Percentiles rank a stretch among this genome's conserved stretches.
Conservation (phyloP, 768 basidiomycete genomes). For the Hericium coralloides region DNA sequence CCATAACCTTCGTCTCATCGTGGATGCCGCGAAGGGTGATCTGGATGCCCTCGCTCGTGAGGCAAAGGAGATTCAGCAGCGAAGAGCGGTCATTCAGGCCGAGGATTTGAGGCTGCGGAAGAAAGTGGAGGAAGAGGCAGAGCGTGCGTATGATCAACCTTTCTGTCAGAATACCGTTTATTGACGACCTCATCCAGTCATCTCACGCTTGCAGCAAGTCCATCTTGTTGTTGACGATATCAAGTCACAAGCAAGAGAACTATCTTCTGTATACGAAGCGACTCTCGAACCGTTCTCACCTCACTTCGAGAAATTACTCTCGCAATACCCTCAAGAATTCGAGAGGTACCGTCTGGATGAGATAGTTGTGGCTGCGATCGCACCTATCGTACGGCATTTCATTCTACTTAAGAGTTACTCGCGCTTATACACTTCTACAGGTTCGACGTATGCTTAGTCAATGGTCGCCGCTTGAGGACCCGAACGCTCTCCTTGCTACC, state of each 20-base stretch:
- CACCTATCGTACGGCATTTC: constrained; percentile 48
- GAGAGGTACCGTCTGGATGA: constrained; percentile 78
- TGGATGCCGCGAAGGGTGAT: constrained; percentile 73
- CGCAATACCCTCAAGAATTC: constrained; percentile 66
- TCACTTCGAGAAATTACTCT: constrained; percentile 61
- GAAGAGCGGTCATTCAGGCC: constrained; percentile 57
- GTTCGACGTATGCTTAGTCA: constrained; percentile 61
- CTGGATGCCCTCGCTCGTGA: constrained; percentile 87
- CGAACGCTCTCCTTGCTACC: constrained; percentile 49
- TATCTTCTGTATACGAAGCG: constrained; percentile 56
- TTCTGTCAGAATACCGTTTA: background rate
- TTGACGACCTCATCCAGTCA: constrained; percentile 39
- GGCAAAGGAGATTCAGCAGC: constrained; percentile 74
- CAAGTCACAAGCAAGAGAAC: constrained; percentile 51
- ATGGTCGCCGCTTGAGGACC: constrained; percentile 85
- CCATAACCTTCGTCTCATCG: constrained; percentile 86
- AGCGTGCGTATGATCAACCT: constrained; percentile 38
- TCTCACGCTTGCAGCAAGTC: constrained; percentile 68
- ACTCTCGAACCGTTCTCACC: constrained; percentile 68
- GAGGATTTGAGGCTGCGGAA: constrained; percentile 68
- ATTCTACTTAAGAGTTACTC: background rate
- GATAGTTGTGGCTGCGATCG: constrained; percentile 86
- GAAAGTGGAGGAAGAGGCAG: constrained; percentile 68
- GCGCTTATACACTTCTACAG: constrained; percentile 20
- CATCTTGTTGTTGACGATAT: constrained; percentile 71